phyloP scores from a whole-genome alignment of 179 eudicot genomes.

The Silene coronaria region DNA sequence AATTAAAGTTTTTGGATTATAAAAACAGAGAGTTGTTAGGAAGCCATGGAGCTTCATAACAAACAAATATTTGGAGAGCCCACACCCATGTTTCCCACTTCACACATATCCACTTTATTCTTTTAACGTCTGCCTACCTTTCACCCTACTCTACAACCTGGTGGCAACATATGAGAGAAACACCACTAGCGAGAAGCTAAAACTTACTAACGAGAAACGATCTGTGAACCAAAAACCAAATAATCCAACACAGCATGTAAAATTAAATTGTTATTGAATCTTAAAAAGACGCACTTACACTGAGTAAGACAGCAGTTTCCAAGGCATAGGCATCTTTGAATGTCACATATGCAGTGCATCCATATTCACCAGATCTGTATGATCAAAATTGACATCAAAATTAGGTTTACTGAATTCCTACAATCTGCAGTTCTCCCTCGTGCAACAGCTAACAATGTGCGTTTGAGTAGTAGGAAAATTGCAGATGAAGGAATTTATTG shows the following conservation, averaged over 20 bases:
- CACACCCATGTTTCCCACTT: too few relatives aligned
- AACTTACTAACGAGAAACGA: not conserved
- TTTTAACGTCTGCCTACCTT: not conserved
- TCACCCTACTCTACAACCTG: not conserved
- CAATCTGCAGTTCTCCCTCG: not conserved
- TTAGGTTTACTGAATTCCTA: not conserved
- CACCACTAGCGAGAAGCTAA: not conserved
- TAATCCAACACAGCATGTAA: not conserved
- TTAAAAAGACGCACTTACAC: constrained; percentile 40
- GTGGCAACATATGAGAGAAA: not conserved
- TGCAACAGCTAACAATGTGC: not conserved
- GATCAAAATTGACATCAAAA: constrained; percentile 12
- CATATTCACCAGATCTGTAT: constrained; percentile 68
- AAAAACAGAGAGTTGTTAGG: too few relatives aligned
- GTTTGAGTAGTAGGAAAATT: not conserved
- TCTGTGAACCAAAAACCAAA: not conserved
- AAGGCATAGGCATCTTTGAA: constrained; percentile 62
- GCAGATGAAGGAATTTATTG: not conserved
- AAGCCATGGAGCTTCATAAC: too few relatives aligned
- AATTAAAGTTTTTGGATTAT: too few relatives aligned
- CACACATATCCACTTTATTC: not conserved
- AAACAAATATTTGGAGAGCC: too few relatives aligned
- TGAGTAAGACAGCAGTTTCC: constrained; percentile 78
- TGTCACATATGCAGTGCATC: constrained; percentile 75
- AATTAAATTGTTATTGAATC: not conserved